These are phyloP conservation scores for Nicotiana obtusifolia DNA, from an alignment of 257 asterid genomes.

Conservation along the genomic window DNA sequence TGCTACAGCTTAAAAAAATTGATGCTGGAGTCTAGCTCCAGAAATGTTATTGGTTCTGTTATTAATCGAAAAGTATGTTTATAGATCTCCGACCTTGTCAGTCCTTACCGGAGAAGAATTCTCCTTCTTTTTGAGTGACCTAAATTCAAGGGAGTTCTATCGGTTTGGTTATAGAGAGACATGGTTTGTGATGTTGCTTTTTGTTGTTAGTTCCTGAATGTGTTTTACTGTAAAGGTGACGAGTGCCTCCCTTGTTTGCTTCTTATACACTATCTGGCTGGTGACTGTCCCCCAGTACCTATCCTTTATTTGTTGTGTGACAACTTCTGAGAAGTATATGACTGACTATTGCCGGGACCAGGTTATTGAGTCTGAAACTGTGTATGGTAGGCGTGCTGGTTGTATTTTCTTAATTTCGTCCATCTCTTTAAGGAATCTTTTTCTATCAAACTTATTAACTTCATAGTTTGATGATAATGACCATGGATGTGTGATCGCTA, in stretches of 20 bases:
- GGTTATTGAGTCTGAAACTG: neutral
- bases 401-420: neutral
- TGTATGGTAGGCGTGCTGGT: neutral
- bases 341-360: neutral
- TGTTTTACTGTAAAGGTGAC: constrained; percentile 5
- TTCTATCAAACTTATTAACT: neutral
- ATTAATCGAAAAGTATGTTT: neutral
- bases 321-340: neutral
- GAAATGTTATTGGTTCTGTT: neutral
- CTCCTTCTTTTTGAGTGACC: neutral
- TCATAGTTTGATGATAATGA: neutral
- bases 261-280: constrained; percentile 5
- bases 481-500: neutral
- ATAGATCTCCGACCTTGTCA: neutral
- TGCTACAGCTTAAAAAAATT: neutral
- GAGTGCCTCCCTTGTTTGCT: constrained; percentile 15
- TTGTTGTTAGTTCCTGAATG: constrained; percentile 7
- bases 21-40: neutral
- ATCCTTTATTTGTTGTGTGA: neutral
- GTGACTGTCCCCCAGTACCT: neutral
- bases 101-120: neutral
- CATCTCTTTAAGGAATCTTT: neutral
- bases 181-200: neutral
- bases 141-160: neutral
- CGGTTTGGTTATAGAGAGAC: neutral